A percentile compares a stretch with the other conserved stretches of the same genome.
phyloP scores from a whole-genome alignment of 2,329 filamentous ascomycete species.

The Penicillium digitatum region DNA sequence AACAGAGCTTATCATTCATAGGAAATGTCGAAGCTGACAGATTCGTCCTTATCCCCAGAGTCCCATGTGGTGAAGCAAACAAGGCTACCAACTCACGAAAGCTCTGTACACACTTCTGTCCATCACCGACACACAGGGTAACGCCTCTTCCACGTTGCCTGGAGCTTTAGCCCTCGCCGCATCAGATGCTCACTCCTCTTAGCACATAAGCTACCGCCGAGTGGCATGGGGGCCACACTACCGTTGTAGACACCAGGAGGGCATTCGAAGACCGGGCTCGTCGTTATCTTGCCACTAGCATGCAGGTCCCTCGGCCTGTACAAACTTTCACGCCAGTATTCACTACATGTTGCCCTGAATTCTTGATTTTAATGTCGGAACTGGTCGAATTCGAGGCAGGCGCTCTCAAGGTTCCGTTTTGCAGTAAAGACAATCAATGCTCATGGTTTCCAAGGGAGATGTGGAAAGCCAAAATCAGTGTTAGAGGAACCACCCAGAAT shows the following conservation, averaged over 20 bases:
- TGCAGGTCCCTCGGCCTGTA: neutral
- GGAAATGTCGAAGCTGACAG: slow-evolving; percentile 53
- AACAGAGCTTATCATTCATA: too few relatives aligned
- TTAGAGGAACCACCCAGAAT: neutral
- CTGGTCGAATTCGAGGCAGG: neutral
- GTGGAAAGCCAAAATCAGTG: neutral
- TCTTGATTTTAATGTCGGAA: neutral
- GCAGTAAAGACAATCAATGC: too few relatives aligned
- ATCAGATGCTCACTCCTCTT: slow-evolving; percentile 52
- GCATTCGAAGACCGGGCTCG: slow-evolving; percentile 38
- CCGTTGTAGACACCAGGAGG: slow-evolving; percentile 52
- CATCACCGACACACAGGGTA: slow-evolving; percentile 34
- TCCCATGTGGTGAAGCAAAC: slow-evolving; percentile 10
- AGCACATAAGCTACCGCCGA: slow-evolving; percentile 50
- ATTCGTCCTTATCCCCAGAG: slow-evolving; percentile 15
- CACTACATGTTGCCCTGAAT: neutral
- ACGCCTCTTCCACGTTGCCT: slow-evolving; percentile 55
- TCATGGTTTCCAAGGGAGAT: neutral
- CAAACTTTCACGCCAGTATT: neutral
- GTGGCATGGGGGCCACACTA: slow-evolving; percentile 50
- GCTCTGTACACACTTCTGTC: too few relatives aligned
- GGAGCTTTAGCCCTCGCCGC: slow-evolving; percentile 54
- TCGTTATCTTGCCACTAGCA: neutral
- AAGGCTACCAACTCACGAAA: slow-evolving; percentile 2
- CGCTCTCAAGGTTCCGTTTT: neutral